Evolutionary conservation across 2,329 filamentous ascomycete genomes (phyloP), one percentile per base, ranked within the genome.

Genomic region (Cladosporium austrohemisphaericum): DNA sequence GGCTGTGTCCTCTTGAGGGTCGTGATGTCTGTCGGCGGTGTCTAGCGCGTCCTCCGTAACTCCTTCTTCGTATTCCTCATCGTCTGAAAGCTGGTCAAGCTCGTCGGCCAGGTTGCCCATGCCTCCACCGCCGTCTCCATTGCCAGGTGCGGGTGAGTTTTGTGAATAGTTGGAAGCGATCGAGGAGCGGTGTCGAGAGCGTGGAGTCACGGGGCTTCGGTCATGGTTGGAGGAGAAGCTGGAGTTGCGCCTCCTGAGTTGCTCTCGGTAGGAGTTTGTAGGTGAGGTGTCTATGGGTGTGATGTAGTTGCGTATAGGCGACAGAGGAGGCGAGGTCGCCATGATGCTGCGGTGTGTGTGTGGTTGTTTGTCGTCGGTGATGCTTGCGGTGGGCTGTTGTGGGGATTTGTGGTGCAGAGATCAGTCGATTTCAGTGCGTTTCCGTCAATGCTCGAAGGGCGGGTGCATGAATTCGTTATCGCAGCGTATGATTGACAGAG

Each of bases 91-190:
- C 22, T 59, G 52, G 1, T 85, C 88, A 40, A 93, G 72, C 67
- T 93, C 88, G 67, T 92, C 88, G 1, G 88, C 88, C 41, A 93
- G 68, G 58, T 89, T 91, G 25, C 87, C 88, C 54, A 89, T 72
- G 7, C 84, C 84, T 38, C 69, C 71, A 43, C 63, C 66, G 13
- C 60, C 64, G 8, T 57, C 11, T 69, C 68, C 32, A 61, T 65
- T 2, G 66, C 65, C 36, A 63, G 66, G 48, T 62, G 61, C 47
- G 70, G 65, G 14, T 71, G 70, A 52, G 69, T 60, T 36, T 10
- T 38, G 33, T 10, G 64, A 66, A 26, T 59, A 52, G 38, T 58
- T 58, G 9, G 64, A 67, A 1, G 59, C 61, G 44, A 60, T 62
- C 11, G 62, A 65, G 50, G 66, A 61, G 28, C 65, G 57, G 45